Percentiles rank a stretch among this genome's conserved stretches.
phyloP scores from a whole-genome alignment of 176 grass and related monocot species.

The Alopecurus myosuroides region DNA sequence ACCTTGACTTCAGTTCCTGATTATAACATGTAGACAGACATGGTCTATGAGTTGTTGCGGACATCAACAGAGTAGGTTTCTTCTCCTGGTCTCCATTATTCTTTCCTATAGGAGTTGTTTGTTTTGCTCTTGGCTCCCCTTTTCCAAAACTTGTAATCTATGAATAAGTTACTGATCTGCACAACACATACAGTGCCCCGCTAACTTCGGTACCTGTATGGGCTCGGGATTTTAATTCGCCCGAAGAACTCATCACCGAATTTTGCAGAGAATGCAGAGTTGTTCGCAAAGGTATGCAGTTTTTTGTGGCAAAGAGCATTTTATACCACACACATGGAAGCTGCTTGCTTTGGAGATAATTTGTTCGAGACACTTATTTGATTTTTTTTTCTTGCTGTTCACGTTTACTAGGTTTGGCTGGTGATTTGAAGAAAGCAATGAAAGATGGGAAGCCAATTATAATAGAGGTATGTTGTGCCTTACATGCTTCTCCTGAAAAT shows the following conservation, averaged over 20 bases:
- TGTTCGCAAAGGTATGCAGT: constrained; percentile 80
- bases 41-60: constrained; percentile 91
- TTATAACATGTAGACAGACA: constrained; percentile 77
- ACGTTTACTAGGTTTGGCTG: constrained; percentile 70
- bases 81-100: not conserved
- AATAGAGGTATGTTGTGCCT: constrained; percentile 57
- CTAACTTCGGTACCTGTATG: constrained; percentile 86
- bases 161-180: not conserved
- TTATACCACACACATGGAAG: not conserved
- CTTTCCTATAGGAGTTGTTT: not conserved
- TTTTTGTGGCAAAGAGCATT: not conserved
- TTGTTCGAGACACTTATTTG: not conserved
- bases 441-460: constrained; percentile 99
- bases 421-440: constrained; percentile 99
- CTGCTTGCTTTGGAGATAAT: not conserved
- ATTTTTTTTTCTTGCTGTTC: not conserved
- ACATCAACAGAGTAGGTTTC: constrained; percentile 85
- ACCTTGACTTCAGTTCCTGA: constrained; percentile 20
- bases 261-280: constrained; percentile 98
- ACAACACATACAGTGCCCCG: constrained; percentile 63
- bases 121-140: not conserved
- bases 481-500: not conserved
- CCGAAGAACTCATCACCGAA: constrained; percentile 93
- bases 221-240: constrained; percentile 83
- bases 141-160: not conserved